Base-by-base conservation (phyloP, 495 filamentous ascomycete genomes). In the Aspergillus homomorphus region DNA sequence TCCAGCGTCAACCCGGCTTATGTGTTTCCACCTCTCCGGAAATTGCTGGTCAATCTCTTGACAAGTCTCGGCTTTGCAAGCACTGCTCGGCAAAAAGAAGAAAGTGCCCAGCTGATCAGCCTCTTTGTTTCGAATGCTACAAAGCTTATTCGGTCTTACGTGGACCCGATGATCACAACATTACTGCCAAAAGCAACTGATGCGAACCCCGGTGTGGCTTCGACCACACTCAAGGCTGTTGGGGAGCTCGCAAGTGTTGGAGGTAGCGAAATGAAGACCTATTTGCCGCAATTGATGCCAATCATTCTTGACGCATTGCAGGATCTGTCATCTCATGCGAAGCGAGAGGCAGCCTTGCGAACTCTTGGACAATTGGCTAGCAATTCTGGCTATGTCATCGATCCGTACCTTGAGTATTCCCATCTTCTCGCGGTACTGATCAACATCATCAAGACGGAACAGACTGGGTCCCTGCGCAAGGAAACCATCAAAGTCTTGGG, bases 41-140 rank as follows among this genome's bases (percentile, higher is more conserved):
- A 99, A 70, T 85, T 92, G 45, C 82, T 99, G 28, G 92, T 99
- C 58, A 96, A 98, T 75, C 85, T 98, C 67, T 81, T 98, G 53
- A 98, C 92, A 19, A 92, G 96, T 64, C 84, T 99, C 33, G 91
- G 94, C 61, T 96, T 95, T 69, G 93, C 93, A n/a, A 93, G 92
- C 67, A 91, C 91, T 38, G 81, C 92, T 43, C 86, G 90, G 30
- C 93, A 91, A 69, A 96, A 97, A 64, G 93, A 98, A 74, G 92
- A 99, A 70, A 95, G 91, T 65, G 91, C 94, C 15, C 91, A 88
- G 67, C 82, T 99, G 9, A 90, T 99, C 57, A 93, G 91, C 62
- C 80, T 97, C 49, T 87, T 98, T 22, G 91, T 96, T 23, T 87
- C 88, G 55, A 93, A 96, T 62, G 91, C 92, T 5, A 90, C 93